Percentiles rank a stretch among this genome's conserved stretches.
These are phyloP conservation scores for Arthrobotrys sinensis DNA, from an alignment of 2,329 filamentous ascomycete species.

Conservation along the genomic window DNA sequence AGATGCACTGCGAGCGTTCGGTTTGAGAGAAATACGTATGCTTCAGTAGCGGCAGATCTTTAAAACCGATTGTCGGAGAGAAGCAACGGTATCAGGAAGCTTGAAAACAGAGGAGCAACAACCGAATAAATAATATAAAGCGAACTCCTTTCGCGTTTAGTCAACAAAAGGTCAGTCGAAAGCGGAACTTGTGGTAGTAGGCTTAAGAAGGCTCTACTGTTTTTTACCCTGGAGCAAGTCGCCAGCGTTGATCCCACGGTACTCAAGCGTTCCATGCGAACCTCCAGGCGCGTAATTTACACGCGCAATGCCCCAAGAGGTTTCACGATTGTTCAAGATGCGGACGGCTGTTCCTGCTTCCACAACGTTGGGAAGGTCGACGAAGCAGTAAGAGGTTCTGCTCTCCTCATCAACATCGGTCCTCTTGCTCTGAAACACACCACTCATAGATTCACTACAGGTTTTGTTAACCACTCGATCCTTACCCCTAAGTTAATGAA, in stretches of 20 bases:
- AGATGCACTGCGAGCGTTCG: too few species aligned
- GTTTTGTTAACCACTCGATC: background rate
- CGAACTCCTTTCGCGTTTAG: too few species aligned
- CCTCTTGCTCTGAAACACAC: constrained; percentile 4
- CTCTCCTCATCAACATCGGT: background rate
- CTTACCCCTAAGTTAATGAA: too few species aligned
- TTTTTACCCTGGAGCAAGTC: background rate
- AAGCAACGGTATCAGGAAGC: too few species aligned
- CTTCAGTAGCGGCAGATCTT: too few species aligned
- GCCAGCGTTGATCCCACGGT: constrained; percentile 15
- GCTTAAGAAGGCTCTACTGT: background rate
- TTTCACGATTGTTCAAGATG: constrained; percentile 48
- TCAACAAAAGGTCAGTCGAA: background rate
- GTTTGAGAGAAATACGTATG: too few species aligned
- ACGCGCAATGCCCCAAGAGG: constrained; percentile 45
- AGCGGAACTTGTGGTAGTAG: too few species aligned
- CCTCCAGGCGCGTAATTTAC: constrained; percentile 46
- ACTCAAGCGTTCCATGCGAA: constrained; percentile 26
- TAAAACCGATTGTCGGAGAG: too few species aligned
- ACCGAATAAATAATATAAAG: background rate
- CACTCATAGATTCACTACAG: constrained; percentile 44
- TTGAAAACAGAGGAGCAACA: background rate
- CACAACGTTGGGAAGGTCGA: constrained; percentile 33
- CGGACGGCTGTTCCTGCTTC: constrained; percentile 45
- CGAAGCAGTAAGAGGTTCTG: constrained; percentile 39